Evolutionary conservation across 306 rosid genomes (phyloP).

Genomic region (Sicyos baderoa): DNA sequence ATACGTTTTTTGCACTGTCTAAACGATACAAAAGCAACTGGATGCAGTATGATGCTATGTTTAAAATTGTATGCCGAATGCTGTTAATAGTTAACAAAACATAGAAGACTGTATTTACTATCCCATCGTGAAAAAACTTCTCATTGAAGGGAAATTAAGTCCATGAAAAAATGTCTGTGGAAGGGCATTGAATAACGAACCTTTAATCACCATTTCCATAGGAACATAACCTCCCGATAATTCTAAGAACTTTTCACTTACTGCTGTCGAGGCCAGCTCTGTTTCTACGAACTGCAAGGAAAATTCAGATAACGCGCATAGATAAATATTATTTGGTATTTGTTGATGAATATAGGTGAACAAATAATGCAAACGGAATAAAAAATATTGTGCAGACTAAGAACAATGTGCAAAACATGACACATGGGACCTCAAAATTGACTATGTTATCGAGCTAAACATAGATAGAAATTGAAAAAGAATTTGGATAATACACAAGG

Average conservation of each 20-base stretch:
- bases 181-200: slow-evolving; percentile 27
- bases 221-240: slow-evolving; percentile 63
- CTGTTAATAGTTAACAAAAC: neutral
- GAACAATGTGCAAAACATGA: slow-evolving; percentile 1
- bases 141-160: neutral
- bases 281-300: slow-evolving; percentile 78
- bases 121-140: neutral
- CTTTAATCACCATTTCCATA: slow-evolving; percentile 84
- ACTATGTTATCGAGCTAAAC: neutral
- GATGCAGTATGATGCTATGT: neutral
- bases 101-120: neutral
- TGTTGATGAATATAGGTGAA: neutral
- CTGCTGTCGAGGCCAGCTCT: slow-evolving; percentile 27
- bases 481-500: neutral
- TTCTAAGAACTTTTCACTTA: slow-evolving; percentile 26
- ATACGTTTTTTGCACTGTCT: neutral
- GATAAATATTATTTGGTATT: slow-evolving; percentile 10
- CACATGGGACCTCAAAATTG: neutral
- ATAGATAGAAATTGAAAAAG: neutral
- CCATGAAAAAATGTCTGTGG: neutral
- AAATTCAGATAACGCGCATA: neutral
- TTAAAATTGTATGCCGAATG: neutral
- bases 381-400: neutral
- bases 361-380: neutral
- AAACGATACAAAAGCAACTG: neutral